Base-by-base conservation (phyloP, 2,329 filamentous ascomycete species). In the Ophiosphaerella herpotricha region DNA sequence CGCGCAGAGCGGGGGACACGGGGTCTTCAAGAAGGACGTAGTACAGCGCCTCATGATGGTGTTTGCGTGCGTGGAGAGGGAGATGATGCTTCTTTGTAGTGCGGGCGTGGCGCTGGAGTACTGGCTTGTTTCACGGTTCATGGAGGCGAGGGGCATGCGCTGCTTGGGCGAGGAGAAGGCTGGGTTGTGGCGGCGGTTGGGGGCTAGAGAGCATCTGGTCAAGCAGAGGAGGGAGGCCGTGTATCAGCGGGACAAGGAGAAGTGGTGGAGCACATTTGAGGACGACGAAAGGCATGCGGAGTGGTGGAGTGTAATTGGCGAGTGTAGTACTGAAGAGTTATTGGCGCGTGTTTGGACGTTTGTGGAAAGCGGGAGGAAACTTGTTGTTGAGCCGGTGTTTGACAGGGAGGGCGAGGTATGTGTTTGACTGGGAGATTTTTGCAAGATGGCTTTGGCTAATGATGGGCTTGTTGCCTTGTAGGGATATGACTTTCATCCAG, bases 51-150 rank as follows among this genome's bases (percentile, higher is more conserved):
- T 50, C 1, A 32, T 61, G 2, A 23, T 52, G 3, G 31, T 58
- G 1, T n/a, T 48, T 2, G 14, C 53, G n/a, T 50, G 46, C 2
- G 51, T 56, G 7, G 58, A 61, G 31, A 31, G 45, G 1, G 49
- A 55, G 31, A 8, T 62, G 0, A 26, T 43, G 1, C 24, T 31
- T 1, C 18, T 56, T 11, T 31, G 21, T 9, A 45, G 47, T 11
- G 44, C 49, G 5, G 16, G 46, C 1, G 31, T 31, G 6, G 18
- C 56, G 2, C 31, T 54, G 3, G 37, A 23, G 8, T 47, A 41
- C 21, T 52, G 48, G 44, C 33, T 41, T 2, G 23, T 60, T 21
- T 44, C 40, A 5, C 38, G 45, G 5, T 44, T 54, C 24, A 24
- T 55, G n/a, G 42, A 42, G 11, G 34, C 32, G 6, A 26, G 42